phyloP scores from a whole-genome alignment of 2,329 filamentous ascomycete species.

The Pseudodiploospora longispora region DNA sequence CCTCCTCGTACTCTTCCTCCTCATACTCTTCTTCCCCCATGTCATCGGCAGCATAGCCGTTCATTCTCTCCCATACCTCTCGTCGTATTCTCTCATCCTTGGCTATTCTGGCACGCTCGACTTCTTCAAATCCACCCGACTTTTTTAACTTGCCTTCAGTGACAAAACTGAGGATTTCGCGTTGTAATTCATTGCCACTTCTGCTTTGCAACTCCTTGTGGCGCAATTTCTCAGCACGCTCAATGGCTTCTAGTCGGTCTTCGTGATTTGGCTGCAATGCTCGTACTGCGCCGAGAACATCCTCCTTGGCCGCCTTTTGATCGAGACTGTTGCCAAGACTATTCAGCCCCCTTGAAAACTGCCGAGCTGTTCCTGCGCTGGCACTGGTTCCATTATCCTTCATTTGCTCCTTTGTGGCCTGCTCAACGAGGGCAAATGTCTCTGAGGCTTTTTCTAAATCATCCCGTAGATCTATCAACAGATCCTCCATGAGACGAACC shows the following conservation, averaged over 20 bases:
- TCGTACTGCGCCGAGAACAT: slow-evolving; percentile 83
- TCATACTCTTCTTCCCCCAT: slow-evolving; percentile 31
- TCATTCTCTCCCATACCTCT: slow-evolving; percentile 66
- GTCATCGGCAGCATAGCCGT: slow-evolving; percentile 43
- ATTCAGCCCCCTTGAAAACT: slow-evolving; percentile 47
- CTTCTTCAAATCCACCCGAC: slow-evolving; percentile 89
- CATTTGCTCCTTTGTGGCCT: slow-evolving; percentile 97
- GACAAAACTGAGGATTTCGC: slow-evolving; percentile 79
- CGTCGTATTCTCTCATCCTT: slow-evolving; percentile 82
- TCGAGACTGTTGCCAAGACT: slow-evolving; percentile 52
- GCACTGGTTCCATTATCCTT: slow-evolving; percentile 56
- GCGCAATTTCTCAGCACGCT: slow-evolving; percentile 86
- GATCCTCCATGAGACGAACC: slow-evolving; percentile 91
- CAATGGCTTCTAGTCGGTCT: slow-evolving; percentile 85
- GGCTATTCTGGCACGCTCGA: slow-evolving; percentile 71
- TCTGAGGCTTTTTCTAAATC: slow-evolving; percentile 91
- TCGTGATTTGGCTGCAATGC: slow-evolving; percentile 94
- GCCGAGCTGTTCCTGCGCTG: slow-evolving; percentile 43
- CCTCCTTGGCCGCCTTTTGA: slow-evolving; percentile 78
- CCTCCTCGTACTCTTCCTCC: slow-evolving; percentile 16
- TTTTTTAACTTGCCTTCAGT: slow-evolving; percentile 90
- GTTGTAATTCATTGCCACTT: slow-evolving; percentile 67
- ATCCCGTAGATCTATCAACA: slow-evolving; percentile 84
- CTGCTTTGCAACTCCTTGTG: slow-evolving; percentile 81
- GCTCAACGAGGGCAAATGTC: slow-evolving; percentile 90